Base-by-base conservation (phyloP, 371 early-diverging fungal species). In the Mucor mucedo region DNA sequence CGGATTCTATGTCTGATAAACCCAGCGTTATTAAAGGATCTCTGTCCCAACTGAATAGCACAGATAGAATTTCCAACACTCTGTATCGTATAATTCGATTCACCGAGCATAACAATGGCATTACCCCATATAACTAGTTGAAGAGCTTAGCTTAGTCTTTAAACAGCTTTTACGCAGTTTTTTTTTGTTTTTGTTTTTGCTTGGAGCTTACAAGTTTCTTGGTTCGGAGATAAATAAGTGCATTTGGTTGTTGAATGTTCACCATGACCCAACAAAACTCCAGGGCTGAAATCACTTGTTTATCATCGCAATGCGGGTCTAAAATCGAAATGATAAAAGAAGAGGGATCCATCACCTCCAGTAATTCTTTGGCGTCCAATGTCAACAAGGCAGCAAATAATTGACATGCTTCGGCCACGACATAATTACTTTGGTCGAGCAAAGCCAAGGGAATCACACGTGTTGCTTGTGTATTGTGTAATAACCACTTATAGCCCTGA, bases 231-330 rank as follows among this genome's bases (percentile, higher is more conserved):
- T 69, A 80, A 4, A 60, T 45, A 1, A 68, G 44, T 5, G 66
- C 54, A 35, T 50, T 44, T 4, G 28, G 7, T 14, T 60, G 52
- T 10, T 55, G 50, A 3, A 65, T 32, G 41, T 68, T 66, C 3
- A 73, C 72, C 30, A 77, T 50, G 0, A 33, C 47, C 75, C 76
- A 79, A 49, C 72, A 75, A 48, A 82, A 77, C 29, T 82, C 82
- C 30, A 79, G 54, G 6, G 74, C 70, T 16, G 73, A 55, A 56
- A 76, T 38, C 5, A 70, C 21, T 38, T 70, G 54, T 3, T 55
- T 50, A 30, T 62, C 58, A 16, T 74, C 56, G 32, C 52, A 27
- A 38, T 44, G 4, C 45, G 44, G 45, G 13, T 62, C 48, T 4
- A 33, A 61, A 29, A 73, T 54, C 4, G 42, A 39, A 16, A 61